Percentiles rank a stretch among this genome's conserved stretches.
Conservation (phyloP, 805 yeast species). For the Kluyveromyces aestuarii region DNA sequence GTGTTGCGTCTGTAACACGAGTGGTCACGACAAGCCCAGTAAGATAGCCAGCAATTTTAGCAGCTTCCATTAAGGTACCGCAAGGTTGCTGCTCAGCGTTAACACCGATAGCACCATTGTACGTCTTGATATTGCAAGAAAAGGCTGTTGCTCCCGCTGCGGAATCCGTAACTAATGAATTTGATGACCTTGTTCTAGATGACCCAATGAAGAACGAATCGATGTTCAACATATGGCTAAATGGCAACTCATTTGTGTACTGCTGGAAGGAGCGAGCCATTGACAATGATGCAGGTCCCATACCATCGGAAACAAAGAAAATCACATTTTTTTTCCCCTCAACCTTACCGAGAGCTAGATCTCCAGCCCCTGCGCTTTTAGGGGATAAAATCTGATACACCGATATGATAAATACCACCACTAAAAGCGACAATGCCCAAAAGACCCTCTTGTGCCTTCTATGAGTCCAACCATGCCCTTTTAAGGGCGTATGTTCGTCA, state of each 20-base stretch:
- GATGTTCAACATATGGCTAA: conserved; percentile 47
- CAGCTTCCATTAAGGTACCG: conserved; percentile 83
- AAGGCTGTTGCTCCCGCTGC: conserved; percentile 98
- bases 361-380: not conserved
- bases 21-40: conserved; percentile 94
- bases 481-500: not conserved
- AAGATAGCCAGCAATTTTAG: conserved; percentile 66
- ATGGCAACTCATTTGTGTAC: conserved; percentile 33
- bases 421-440: not conserved
- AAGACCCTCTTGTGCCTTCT: not conserved
- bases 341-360: not conserved
- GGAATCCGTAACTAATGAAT: conserved; percentile 79
- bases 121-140: conserved; percentile 72
- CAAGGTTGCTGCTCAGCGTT: conserved; percentile 60
- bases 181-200: conserved; percentile 72
- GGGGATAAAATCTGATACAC: not conserved
- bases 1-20: conserved; percentile 89
- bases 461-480: not conserved
- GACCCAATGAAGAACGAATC: conserved; percentile 73
- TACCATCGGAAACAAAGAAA: conserved; percentile 90
- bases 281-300: conserved; percentile 84
- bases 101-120: conserved; percentile 91
- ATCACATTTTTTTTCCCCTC: conserved; percentile 58
- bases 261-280: conserved; percentile 72
- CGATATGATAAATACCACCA: not conserved